Evolutionary conservation across 495 filamentous ascomycete species (phyloP).

Genomic region (Aspergillus hancockii): DNA sequence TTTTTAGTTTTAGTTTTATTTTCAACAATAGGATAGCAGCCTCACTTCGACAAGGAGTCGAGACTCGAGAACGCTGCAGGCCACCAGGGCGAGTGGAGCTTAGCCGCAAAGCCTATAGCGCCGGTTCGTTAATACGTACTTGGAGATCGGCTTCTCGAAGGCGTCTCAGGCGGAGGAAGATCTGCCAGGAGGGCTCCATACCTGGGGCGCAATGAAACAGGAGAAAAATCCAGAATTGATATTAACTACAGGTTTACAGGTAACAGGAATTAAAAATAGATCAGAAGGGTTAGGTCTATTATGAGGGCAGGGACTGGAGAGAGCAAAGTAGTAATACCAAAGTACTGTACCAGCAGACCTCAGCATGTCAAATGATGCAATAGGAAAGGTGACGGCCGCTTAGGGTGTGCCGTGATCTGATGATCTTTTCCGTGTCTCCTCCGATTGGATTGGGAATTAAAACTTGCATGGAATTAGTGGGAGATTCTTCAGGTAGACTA

Average conservation of each 20-base stretch:
- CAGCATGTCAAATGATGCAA: no score
- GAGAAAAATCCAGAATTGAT: background rate
- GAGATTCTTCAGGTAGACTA: no score
- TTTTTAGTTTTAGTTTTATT: no score
- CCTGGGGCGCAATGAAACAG: conserved; percentile 5
- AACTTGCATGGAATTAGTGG: no score
- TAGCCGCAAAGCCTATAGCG: background rate
- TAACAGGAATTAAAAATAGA: background rate
- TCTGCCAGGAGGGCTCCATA: conserved; percentile 14
- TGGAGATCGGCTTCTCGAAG: conserved; percentile 20
- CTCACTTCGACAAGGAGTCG: background rate
- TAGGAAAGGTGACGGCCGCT: no score
- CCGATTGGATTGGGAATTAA: no score
- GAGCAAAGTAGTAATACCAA: no score
- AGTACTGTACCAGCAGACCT: no score
- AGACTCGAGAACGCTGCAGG: conserved; percentile 9
- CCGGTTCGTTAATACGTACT: conserved; percentile 8
- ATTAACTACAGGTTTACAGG: background rate
- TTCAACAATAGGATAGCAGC: background rate
- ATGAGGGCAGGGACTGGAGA: background rate
- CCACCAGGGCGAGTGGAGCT: conserved; percentile 14
- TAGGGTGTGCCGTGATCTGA: no score
- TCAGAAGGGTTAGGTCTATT: background rate
- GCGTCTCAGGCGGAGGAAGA: conserved; percentile 13
- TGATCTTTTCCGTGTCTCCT: no score